Percentiles rank a stretch among this genome's conserved stretches.
Evolutionary conservation across 2,329 filamentous ascomycete species (phyloP).

Genomic region (Dendrostoma leiphaemia): DNA sequence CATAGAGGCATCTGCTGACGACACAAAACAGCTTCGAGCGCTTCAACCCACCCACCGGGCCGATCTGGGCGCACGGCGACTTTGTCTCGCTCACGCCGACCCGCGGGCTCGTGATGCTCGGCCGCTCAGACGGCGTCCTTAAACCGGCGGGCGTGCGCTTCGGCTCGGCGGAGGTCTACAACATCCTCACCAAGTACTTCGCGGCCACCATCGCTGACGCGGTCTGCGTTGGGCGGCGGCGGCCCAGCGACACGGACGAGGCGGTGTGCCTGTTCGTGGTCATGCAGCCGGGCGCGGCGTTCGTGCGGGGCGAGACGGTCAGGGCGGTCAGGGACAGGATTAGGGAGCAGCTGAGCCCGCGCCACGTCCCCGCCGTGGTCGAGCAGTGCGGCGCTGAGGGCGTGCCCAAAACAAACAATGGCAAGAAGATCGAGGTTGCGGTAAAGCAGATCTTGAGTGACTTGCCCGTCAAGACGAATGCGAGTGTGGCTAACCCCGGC

Average conservation of each 20-base stretch:
- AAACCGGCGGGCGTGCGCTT: constrained; percentile 92
- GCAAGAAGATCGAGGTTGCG: constrained; percentile 95
- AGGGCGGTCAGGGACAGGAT: constrained; percentile 66
- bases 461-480: constrained; percentile 80
- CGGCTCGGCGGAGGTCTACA: constrained; percentile 94
- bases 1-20: neutral
- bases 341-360: constrained; percentile 75
- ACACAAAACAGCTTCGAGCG: constrained; percentile 63
- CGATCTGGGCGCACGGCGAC: constrained; percentile 90
- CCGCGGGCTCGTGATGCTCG: constrained; percentile 84
- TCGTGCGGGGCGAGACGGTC: constrained; percentile 53
- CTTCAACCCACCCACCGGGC: constrained; percentile 53
- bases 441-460: constrained; percentile 96
- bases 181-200: constrained; percentile 84
- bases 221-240: constrained; percentile 73
- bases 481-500: constrained; percentile 88
- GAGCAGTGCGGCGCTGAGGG: constrained; percentile 70
- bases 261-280: constrained; percentile 87
- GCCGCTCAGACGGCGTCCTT: constrained; percentile 85
- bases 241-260: constrained; percentile 75
- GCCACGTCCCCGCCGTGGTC: constrained; percentile 84
- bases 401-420: constrained; percentile 89
- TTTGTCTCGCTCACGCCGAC: constrained; percentile 72
- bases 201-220: constrained; percentile 76
- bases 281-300: constrained; percentile 57